These are phyloP conservation scores for Zygosaccharomyces sapae DNA, from an alignment of 1,139 yeast genomes.

Conservation along the genomic window DNA sequence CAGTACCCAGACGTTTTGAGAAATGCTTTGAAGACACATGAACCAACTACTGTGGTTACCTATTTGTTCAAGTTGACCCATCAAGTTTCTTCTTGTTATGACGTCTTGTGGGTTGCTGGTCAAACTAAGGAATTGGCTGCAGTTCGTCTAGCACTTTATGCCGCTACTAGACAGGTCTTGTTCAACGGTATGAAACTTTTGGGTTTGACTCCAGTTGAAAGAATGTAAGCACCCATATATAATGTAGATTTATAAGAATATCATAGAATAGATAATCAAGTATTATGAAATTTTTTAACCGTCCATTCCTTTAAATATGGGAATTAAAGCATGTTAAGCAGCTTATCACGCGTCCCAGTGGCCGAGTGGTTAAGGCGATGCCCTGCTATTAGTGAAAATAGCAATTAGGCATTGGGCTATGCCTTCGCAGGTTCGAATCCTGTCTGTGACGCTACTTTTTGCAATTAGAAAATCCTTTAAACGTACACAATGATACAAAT, in stretches of 20 bases:
- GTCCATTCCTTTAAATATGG: too few species aligned
- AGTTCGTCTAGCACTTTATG: conserved; percentile 90
- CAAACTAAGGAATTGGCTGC: conserved; percentile 83
- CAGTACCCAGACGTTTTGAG: conserved; percentile 90
- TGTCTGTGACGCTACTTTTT: conserved; percentile 48
- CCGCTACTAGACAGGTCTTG: conserved; percentile 85
- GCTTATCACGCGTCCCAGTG: conserved; percentile 69
- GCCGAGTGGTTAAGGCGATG: conserved; percentile 89
- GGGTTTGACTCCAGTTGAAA: conserved; percentile 95
- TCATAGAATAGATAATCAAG: too few species aligned
- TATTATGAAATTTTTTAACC: too few species aligned
- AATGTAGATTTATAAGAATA: too few species aligned
- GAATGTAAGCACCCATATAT: conserved; percentile 58
- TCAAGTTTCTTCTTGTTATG: conserved; percentile 92
- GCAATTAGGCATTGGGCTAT: conserved; percentile 49
- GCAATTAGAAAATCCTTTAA: too few species aligned
- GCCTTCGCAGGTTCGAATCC: conserved; percentile 65
- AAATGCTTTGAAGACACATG: conserved; percentile 78
- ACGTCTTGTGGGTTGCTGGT: conserved; percentile 95
- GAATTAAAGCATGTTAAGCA: too few species aligned
- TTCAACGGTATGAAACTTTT: conserved; percentile 86
- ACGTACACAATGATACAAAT: conserved; percentile 11
- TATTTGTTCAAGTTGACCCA: conserved; percentile 90
- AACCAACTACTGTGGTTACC: conserved; percentile 93
- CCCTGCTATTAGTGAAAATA: conserved; percentile 65